Evolutionary conservation across 208 protist genomes (phyloP).

Genomic region (Leishmania gerbilli): DNA sequence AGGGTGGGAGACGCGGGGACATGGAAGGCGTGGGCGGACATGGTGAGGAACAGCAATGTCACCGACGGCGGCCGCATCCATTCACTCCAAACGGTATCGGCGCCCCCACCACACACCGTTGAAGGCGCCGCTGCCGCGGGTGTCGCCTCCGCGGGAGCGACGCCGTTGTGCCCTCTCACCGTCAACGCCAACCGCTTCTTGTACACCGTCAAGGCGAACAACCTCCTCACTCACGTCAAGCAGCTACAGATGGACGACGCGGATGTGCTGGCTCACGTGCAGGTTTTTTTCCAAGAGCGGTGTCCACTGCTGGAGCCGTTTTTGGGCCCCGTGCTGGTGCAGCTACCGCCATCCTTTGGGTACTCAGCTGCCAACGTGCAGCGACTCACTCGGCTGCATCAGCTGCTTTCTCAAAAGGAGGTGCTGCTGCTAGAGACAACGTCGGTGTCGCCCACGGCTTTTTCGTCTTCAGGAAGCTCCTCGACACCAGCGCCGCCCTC

Average conservation of each 20-base stretch:
- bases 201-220: slow-evolving; percentile 81
- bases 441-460: background rate
- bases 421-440: slow-evolving; percentile 8
- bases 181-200: slow-evolving; percentile 38
- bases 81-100: background rate
- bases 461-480: background rate
- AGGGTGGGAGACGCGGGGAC: slow-evolving; percentile 41
- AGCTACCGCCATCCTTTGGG: slow-evolving; percentile 70
- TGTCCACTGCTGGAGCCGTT: slow-evolving; percentile 46
- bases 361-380: slow-evolving; percentile 40
- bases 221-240: slow-evolving; percentile 69
- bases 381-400: slow-evolving; percentile 41
- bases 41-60: slow-evolving; percentile 37
- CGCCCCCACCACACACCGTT: background rate
- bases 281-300: slow-evolving; percentile 50
- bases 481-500: background rate
- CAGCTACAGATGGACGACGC: slow-evolving; percentile 50
- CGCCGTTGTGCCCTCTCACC: background rate
- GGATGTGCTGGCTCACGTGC: slow-evolving; percentile 45
- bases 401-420: slow-evolving; percentile 39
- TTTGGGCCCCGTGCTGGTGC: slow-evolving; percentile 69
- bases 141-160: background rate
- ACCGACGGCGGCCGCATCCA: background rate
- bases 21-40: slow-evolving; percentile 61
- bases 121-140: background rate